These are phyloP conservation scores for Mycena sp. DNA, from an alignment of 1,284 basidiomycete species.

Conservation along the genomic window DNA sequence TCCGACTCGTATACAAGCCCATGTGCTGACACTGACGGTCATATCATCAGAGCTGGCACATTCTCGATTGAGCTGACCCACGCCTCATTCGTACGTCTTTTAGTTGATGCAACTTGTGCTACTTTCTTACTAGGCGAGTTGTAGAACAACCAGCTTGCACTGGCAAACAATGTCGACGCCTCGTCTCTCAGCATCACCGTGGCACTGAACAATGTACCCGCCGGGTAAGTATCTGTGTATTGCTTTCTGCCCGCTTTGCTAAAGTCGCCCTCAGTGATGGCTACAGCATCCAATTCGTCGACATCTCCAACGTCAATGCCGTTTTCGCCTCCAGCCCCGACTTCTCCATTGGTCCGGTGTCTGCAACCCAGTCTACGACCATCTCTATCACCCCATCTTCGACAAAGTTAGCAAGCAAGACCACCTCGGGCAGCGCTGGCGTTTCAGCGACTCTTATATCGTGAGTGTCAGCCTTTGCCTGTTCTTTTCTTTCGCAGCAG, in stretches of 20 bases:
- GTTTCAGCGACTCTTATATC: neutral
- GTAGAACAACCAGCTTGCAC: conserved; percentile 19
- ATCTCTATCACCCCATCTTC: conserved; percentile 4
- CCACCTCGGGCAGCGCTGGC: neutral
- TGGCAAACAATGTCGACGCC: conserved; percentile 23
- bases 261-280: conserved; percentile 2
- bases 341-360: conserved; percentile 20
- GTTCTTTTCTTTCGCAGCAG: neutral
- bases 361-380: conserved; percentile 11
- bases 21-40: no score
- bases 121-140: neutral
- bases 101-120: neutral
- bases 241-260: neutral
- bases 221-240: neutral
- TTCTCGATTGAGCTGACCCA: conserved; percentile 25
- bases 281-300: conserved; percentile 21
- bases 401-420: neutral
- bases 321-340: conserved; percentile 8
- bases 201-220: conserved; percentile 5
- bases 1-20: neutral
- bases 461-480: conserved; percentile 9
- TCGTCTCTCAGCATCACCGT: conserved; percentile 9
- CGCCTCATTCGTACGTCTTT: conserved; percentile 19
- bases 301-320: conserved; percentile 20
- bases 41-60: neutral